phyloP scores from a whole-genome alignment of 1,139 yeast species.

The Kodamaea ohmeri region DNA sequence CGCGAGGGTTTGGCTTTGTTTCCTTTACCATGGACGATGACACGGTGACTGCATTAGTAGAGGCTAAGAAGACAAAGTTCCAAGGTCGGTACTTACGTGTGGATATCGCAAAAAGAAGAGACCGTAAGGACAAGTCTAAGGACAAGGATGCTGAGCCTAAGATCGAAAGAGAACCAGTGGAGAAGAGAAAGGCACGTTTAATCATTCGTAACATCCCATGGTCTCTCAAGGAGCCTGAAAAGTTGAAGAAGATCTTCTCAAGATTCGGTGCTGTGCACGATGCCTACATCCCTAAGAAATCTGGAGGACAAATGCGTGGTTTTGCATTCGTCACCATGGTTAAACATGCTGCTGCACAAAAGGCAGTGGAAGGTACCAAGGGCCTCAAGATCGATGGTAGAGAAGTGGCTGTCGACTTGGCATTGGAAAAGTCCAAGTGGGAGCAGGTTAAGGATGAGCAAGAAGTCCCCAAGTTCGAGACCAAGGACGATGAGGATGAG shows the following conservation, averaged over 20 bases:
- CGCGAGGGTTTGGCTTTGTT: constrained; percentile 95
- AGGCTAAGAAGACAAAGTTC: constrained; percentile 65
- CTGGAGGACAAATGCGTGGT: constrained; percentile 89
- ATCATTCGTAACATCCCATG: constrained; percentile 93
- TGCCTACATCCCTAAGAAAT: constrained; percentile 84
- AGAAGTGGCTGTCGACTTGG: constrained; percentile 91
- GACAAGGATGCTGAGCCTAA: constrained; percentile 12
- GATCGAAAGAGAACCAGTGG: constrained; percentile 28
- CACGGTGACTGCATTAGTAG: constrained; percentile 69
- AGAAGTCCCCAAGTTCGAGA: constrained; percentile 32
- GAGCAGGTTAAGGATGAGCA: constrained; percentile 41
- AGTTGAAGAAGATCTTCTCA: constrained; percentile 64
- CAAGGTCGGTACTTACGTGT: constrained; percentile 67
- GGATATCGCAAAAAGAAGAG: constrained; percentile 91
- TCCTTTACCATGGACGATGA: constrained; percentile 86
- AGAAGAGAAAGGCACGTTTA: constrained; percentile 76
- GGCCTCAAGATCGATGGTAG: constrained; percentile 87
- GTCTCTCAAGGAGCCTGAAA: constrained; percentile 81
- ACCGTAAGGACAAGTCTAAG: constrained; percentile 49
- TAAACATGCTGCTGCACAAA: constrained; percentile 72
- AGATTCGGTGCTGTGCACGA: constrained; percentile 86
- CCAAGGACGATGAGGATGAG: constrained; percentile 25
- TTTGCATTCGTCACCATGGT: constrained; percentile 94
- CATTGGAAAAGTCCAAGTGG: constrained; percentile 87
- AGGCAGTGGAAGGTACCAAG: constrained; percentile 69